Conservation (phyloP, 2,329 filamentous ascomycete species). For the Fonsecaea pugnacius region DNA sequence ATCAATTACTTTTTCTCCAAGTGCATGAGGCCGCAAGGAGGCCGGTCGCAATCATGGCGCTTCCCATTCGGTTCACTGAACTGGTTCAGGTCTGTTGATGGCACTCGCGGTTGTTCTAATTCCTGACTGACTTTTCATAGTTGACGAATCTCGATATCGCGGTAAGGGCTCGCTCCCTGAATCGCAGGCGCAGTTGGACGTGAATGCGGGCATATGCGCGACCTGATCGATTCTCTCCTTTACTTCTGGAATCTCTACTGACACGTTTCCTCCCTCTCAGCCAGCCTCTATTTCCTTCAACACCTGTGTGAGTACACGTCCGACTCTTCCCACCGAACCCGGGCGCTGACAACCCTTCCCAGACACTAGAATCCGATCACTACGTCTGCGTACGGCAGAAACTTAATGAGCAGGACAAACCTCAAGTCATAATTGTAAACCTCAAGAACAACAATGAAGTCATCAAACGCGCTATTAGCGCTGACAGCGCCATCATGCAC, state of each 20-base stretch:
- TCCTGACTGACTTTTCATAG: conserved; percentile 47
- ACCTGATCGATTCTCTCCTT: neutral
- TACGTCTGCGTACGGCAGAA: conserved; percentile 97
- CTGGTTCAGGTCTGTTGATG: conserved; percentile 69
- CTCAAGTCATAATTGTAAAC: conserved; percentile 96
- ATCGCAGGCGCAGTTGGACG: conserved; percentile 21
- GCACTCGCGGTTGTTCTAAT: neutral
- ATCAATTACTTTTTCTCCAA: conserved; percentile 22
- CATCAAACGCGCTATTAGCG: conserved; percentile 93
- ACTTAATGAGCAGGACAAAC: conserved; percentile 78
- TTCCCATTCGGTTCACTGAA: conserved; percentile 94
- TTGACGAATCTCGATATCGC: conserved; percentile 59
- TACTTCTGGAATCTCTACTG: conserved; percentile 22
- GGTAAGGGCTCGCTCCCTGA: conserved; percentile 49
- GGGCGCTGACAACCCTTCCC: conserved; percentile 37
- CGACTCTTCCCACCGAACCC: conserved; percentile 12
- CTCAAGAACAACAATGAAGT: conserved; percentile 98
- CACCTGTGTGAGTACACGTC: conserved; percentile 69
- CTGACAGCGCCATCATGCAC: conserved; percentile 99
- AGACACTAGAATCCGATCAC: conserved; percentile 98
- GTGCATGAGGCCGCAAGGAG: conserved; percentile 37
- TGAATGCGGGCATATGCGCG: neutral
- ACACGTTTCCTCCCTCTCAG: conserved; percentile 50
- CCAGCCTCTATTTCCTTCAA: conserved; percentile 80
- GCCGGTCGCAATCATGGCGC: conserved; percentile 55